A percentile compares a stretch with the other conserved stretches of the same genome.
These are phyloP conservation scores for Castanea mollissima DNA, from an alignment of 306 rosid species.

Conservation along the genomic window DNA sequence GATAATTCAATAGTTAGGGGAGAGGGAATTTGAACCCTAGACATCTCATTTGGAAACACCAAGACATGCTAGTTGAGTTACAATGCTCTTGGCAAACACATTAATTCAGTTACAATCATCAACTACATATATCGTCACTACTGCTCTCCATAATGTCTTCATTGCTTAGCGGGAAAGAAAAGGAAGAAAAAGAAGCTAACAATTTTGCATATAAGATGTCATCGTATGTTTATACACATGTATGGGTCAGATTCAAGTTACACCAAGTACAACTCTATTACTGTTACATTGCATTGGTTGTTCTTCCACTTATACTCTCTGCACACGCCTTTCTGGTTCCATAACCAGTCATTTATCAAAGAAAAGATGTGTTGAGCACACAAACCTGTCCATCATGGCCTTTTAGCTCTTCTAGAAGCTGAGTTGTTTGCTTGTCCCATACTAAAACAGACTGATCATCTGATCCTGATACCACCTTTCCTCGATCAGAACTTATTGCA, in stretches of 20 bases:
- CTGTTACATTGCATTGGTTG: no score
- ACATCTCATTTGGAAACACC: no score
- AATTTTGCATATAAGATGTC: no score
- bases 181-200: no score
- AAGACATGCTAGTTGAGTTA: no score
- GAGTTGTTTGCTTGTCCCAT: slow-evolving; percentile 97
- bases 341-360: background rate
- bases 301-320: no score
- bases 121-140: slow-evolving; percentile 10
- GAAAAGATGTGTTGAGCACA: background rate
- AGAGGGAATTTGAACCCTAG: no score
- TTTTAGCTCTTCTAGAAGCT: slow-evolving; percentile 96
- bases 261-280: no score
- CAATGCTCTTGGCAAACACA: background rate
- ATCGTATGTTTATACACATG: no score
- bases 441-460: slow-evolving; percentile 89
- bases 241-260: no score
- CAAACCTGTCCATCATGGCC: slow-evolving; percentile 92
- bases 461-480: slow-evolving; percentile 93
- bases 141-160: slow-evolving; percentile 13
- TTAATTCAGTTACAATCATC: slow-evolving; percentile 31
- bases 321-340: background rate
- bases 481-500: slow-evolving; percentile 90
- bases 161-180: background rate
- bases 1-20: no score